phyloP scores from a whole-genome alignment of 73 alveolate species.

The Stentor coeruleus region DNA sequence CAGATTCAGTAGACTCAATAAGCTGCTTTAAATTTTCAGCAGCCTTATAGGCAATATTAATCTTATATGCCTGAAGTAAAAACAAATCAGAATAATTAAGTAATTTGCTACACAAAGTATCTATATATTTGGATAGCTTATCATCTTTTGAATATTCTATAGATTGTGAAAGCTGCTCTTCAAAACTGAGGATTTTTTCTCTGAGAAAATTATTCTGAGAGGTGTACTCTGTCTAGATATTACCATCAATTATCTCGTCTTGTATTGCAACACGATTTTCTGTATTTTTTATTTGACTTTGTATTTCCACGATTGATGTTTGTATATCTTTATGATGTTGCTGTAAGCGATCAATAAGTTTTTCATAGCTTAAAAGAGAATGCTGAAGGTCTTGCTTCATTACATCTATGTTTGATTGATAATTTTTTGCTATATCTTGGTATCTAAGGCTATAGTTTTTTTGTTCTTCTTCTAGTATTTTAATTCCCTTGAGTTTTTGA shows the following conservation, averaged over 20 bases:
- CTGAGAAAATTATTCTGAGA: background rate
- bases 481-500: background rate
- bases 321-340: conserved; percentile 11
- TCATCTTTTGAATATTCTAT: conserved; percentile 3
- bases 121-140: background rate
- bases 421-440: background rate
- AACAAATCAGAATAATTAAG: background rate
- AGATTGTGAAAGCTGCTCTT: background rate
- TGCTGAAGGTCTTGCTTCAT: conserved; percentile 4
- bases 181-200: background rate
- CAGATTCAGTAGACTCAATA: background rate
- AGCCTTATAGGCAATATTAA: conserved; percentile 11
- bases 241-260: conserved; percentile 13
- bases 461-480: background rate
- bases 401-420: background rate
- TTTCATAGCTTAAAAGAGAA: background rate
- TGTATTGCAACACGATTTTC: background rate
- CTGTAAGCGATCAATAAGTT: background rate
- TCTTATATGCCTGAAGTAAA: background rate
- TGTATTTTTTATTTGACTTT: background rate
- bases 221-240: no score
- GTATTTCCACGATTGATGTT: background rate
- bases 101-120: background rate
- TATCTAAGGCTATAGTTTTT: background rate
- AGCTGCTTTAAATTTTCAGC: conserved; percentile 16